Base-by-base conservation (phyloP, 768 basidiomycete species). In the Postia placenta region DNA sequence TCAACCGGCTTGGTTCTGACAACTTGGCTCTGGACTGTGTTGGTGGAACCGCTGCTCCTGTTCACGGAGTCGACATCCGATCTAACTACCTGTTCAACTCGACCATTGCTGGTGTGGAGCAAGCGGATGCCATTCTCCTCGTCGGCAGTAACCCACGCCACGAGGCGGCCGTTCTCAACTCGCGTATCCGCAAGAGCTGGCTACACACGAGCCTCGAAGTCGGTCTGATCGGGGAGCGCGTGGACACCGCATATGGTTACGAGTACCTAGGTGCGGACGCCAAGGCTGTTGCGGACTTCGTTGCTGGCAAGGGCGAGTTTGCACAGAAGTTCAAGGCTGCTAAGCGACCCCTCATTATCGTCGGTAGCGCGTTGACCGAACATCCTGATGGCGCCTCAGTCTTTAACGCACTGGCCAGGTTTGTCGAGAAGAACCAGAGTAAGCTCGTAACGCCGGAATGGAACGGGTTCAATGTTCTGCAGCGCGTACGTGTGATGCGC, bases 1-100 rank as follows among this genome's bases (percentile, higher is more conserved):
- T 92, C 62, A 96, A 98, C 73, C 80, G 82, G 44, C 79, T 98
- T 42, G 95, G 94, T 30, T 97, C 94, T 0, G 96, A 98, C 63
- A 98, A 98, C 70, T 81, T 92, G 27, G 69, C 84, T 1, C 72
- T 90, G 42, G 96, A 99, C 62, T 81, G 84, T 55, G 64, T 70
- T 1, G 75, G 79, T 23, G 92, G 92, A 25, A 70, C 74, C 51
- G 64, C 71, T n/a, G 67, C 81, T 0, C 90, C 93, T 3, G 75
- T 79, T 0, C 83, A 88, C 54, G 87, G 89, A 43, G 78, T 95
- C 52, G 95, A 98, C 59, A 73, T 95, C 47, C 89, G 96, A 50
- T 89, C 92, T 12, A 97, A 95, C 71, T 98, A 96, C 69, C 82
- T 95, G 33, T 96, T 99, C 77, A 97, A 97, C 69, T 74, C 86